Conservation (phyloP, 2,329 filamentous ascomycete species). For the Fusarium incarnatum region DNA sequence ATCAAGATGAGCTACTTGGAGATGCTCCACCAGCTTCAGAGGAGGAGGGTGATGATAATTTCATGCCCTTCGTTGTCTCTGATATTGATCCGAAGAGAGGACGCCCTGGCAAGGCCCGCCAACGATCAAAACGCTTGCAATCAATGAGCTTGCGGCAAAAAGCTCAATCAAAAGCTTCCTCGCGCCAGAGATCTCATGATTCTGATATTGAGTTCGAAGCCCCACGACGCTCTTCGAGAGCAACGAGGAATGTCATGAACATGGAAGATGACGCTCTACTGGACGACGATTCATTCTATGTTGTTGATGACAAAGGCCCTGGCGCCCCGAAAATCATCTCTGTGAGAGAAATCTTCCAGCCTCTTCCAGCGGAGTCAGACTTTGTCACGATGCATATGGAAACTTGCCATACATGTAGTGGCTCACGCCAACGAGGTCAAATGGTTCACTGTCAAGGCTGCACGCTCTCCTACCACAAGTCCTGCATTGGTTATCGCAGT, state of each 20-base stretch:
- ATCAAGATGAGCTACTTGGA: conserved; percentile 51
- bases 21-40: conserved; percentile 45
- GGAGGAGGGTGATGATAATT: conserved; percentile 52
- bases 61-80: conserved; percentile 52
- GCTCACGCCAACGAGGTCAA: conserved; percentile 64
- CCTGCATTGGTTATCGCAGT: conserved; percentile 80
- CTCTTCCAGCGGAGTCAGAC: conserved; percentile 67
- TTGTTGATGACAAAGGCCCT: conserved; percentile 59
- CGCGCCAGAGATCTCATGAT: conserved; percentile 46
- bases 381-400: conserved; percentile 79
- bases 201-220: conserved; percentile 67
- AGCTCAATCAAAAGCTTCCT: not conserved
- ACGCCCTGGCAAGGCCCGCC: conserved; percentile 37
- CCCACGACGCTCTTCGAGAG: conserved; percentile 61
- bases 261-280: conserved; percentile 66
- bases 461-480: conserved; percentile 83
- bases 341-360: conserved; percentile 79
- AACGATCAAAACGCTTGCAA: conserved; percentile 40
- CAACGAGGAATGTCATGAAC: conserved; percentile 56
- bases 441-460: conserved; percentile 94
- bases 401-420: conserved; percentile 76
- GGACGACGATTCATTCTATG: conserved; percentile 69
- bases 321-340: conserved; percentile 67
- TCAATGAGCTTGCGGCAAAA: conserved; percentile 25
- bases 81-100: conserved; percentile 49